A percentile compares a stretch with the other conserved stretches of the same genome.
phyloP scores from a whole-genome alignment of 345 rosid species.

The Mallotus nudiflorus region DNA sequence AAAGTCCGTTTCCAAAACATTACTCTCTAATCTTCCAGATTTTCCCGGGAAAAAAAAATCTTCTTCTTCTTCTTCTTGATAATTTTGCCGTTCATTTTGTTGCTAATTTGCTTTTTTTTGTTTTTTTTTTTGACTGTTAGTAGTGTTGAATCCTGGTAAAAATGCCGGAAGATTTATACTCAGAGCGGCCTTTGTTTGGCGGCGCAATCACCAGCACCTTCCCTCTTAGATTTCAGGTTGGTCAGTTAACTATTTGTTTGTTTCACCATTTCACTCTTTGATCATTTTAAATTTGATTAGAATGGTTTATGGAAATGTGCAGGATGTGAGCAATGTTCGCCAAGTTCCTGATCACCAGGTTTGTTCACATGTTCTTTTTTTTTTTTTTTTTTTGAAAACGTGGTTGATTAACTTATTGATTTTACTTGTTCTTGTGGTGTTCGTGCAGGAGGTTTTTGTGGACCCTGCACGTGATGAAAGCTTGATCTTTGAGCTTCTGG shows the following conservation, averaged over 20 bases:
- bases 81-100: no score
- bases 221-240: conserved; percentile 63
- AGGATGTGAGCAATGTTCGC: conserved; percentile 76
- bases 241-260: background rate
- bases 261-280: background rate
- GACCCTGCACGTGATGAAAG: conserved; percentile 86
- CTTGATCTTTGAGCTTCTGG: conserved; percentile 78
- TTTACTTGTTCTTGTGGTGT: conserved; percentile 17
- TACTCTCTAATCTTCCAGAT: no score
- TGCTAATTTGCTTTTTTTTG: no score
- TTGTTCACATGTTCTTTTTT: background rate
- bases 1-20: no score
- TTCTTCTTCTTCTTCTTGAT: no score
- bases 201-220: conserved; percentile 55
- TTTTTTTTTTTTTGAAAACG: background rate
- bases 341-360: conserved; percentile 86
- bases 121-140: no score
- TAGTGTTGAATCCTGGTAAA: no score
- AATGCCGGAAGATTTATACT: conserved; percentile 42
- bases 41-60: no score
- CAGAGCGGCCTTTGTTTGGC: conserved; percentile 56
- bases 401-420: background rate
- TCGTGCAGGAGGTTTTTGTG: conserved; percentile 64
- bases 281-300: background rate
- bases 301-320: background rate